Base-by-base conservation (phyloP, 208 protist species). In the Leptomonas pyrrhocoris region DNA sequence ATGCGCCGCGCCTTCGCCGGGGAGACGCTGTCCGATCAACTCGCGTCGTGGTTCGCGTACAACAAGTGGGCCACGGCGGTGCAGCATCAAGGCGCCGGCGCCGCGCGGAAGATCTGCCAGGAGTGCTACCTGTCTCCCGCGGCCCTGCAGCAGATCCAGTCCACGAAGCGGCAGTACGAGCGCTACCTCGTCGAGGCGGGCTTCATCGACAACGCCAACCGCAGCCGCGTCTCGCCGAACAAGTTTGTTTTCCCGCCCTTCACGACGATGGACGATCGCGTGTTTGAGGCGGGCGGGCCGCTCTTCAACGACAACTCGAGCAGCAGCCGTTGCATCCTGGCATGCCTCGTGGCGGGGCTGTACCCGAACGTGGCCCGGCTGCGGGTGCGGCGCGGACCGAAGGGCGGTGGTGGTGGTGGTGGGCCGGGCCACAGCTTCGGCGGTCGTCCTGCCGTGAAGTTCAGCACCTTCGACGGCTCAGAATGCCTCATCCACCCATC, bases 311-410 rank as follows among this genome's bases (percentile, higher is more conserved):
- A 68, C 12, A 97, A 98, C 75, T 86, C 84, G 6, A 74, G 65
- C 21, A 97, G 92, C 65, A 64, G 74, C n/a, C 84, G 89, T 36
- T 91, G 95, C 59, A 88, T 98, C 58, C 79, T 94, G 23, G 91
- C 95, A 0, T 95, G 93, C 25, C 65, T 99, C 5, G 94, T 95
- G 36, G 94, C 95, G n/a, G 97, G 96, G 11, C 88, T 98, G 21
- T 98, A 98, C 81, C 96, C 96, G n/a, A 98, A 98, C 59, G 81
- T 98, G 15, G 94, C 94, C 15, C 82, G 74, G 28, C 67, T 88
- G 38, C 94, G 84, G 50, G 43, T 43, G 46, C 19, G 57, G 57
- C 82, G 71, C 21, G 65, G 61, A 50, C 28, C 49, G 23, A 40
- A 53, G 42, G 23, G 57, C 30, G 46, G 64, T 40, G 64, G 57